Evolutionary conservation across 495 filamentous ascomycete species (phyloP).

Genomic region (Penicillium ucsense): DNA sequence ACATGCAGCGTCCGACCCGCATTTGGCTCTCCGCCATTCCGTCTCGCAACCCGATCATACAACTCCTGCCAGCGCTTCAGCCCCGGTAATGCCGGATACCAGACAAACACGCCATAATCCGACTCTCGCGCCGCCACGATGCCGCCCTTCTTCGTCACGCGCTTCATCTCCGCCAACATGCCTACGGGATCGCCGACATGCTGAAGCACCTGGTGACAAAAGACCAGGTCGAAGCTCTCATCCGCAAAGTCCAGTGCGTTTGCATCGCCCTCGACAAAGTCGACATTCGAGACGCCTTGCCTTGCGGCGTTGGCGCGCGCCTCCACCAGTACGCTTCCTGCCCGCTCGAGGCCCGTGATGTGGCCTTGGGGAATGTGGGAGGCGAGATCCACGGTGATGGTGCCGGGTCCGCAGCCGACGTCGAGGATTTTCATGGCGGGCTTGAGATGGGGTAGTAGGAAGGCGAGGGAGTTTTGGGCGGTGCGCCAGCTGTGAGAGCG

Average conservation of each 20-base stretch:
- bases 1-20: slow-evolving; percentile 39
- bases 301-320: slow-evolving; percentile 24
- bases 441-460: slow-evolving; percentile 38
- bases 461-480: slow-evolving; percentile 37
- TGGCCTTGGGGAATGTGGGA: slow-evolving; percentile 34
- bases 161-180: slow-evolving; percentile 39
- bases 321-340: slow-evolving; percentile 21
- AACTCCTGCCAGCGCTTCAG: slow-evolving; percentile 31
- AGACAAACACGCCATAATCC: slow-evolving; percentile 30
- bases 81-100: slow-evolving; percentile 37
- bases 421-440: slow-evolving; percentile 44
- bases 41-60: slow-evolving; percentile 26
- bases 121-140: slow-evolving; percentile 41
- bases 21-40: slow-evolving; percentile 39
- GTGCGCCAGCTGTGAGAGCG: slow-evolving; percentile 40
- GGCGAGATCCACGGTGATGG: slow-evolving; percentile 45
- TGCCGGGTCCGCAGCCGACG: slow-evolving; percentile 50
- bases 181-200: slow-evolving; percentile 37
- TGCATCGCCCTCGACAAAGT: slow-evolving; percentile 38
- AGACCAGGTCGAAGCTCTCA: slow-evolving; percentile 47
- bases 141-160: slow-evolving; percentile 41
- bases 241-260: slow-evolving; percentile 34
- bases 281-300: slow-evolving; percentile 31
- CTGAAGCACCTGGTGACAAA: slow-evolving; percentile 43
- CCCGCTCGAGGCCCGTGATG: slow-evolving; percentile 33